Evolutionary conservation across 768 basidiomycete genomes (phyloP).

Genomic region (Suillus placidus): DNA sequence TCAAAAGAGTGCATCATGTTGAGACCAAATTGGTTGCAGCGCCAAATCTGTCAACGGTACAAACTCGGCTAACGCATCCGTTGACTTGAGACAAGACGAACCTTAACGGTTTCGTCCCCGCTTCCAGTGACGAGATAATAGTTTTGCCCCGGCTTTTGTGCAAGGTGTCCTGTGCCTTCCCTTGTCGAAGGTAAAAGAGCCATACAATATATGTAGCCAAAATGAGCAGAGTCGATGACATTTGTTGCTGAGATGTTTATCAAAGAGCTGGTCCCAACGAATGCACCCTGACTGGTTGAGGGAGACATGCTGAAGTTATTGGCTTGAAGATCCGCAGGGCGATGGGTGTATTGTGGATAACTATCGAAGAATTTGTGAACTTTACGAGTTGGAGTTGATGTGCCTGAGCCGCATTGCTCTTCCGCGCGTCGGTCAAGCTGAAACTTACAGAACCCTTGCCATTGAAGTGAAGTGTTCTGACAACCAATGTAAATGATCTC

Average conservation of each 20-base stretch:
- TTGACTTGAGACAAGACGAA: constrained; percentile 28
- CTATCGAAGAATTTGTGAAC: constrained; percentile 93
- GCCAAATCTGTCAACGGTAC: constrained; percentile 59
- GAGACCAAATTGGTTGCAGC: constrained; percentile 49
- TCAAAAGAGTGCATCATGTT: constrained; percentile 64
- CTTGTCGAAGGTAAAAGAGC: constrained; percentile 45
- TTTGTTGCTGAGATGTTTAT: constrained; percentile 66
- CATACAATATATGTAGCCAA: constrained; percentile 93
- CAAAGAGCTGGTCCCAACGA: constrained; percentile 20
- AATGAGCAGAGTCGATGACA: constrained; percentile 88
- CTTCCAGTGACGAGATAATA: constrained; percentile 78
- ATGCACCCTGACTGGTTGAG: constrained; percentile 34
- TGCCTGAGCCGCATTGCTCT: constrained; percentile 29
- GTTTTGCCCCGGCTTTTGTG: constrained; percentile 24
- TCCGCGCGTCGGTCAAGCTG: background rate
- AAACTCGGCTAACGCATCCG: background rate
- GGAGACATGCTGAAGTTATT: constrained; percentile 49
- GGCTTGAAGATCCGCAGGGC: constrained; percentile 68
- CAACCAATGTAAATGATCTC: constrained; percentile 85
- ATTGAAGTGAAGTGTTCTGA: constrained; percentile 92
- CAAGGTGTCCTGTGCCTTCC: constrained; percentile 38
- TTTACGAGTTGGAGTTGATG: constrained; percentile 46
- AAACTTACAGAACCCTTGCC: constrained; percentile 62
- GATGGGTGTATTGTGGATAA: constrained; percentile 72
- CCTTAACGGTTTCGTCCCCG: constrained; percentile 91